These are phyloP conservation scores for Sphenostylis stenocarpa DNA, from an alignment of 306 rosid species.

Conservation along the genomic window DNA sequence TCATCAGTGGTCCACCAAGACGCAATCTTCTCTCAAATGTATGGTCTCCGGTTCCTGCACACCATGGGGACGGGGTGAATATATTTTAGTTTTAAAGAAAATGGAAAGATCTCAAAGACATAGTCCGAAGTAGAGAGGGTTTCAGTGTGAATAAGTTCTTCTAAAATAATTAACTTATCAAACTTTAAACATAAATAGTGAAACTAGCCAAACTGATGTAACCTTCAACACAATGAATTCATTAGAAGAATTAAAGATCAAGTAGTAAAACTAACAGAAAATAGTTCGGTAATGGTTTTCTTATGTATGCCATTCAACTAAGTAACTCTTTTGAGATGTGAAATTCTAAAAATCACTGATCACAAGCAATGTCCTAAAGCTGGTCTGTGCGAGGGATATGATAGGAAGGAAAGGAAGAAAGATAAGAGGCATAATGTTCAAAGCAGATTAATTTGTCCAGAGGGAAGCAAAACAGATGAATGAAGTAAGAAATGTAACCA, in stretches of 20 bases:
- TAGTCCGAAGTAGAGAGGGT: background rate
- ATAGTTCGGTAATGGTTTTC: slow-evolving; percentile 14
- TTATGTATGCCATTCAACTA: slow-evolving; percentile 8
- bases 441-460: background rate
- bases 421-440: background rate
- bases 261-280: background rate
- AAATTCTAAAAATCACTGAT: background rate
- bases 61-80: background rate
- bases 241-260: background rate
- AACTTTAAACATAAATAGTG: background rate
- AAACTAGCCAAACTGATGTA: background rate
- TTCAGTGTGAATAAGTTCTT: background rate
- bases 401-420: background rate
- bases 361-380: slow-evolving; percentile 15
- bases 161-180: slow-evolving; percentile 7
- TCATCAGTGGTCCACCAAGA: slow-evolving; percentile 89
- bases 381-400: background rate
- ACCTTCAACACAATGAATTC: slow-evolving; percentile 17
- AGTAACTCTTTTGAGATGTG: slow-evolving; percentile 4
- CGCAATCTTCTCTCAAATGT: slow-evolving; percentile 86
- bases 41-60: slow-evolving; percentile 92
- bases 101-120: slow-evolving; percentile 24
- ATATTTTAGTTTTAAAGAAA: slow-evolving; percentile 6
- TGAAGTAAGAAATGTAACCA: background rate
- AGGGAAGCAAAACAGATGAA: background rate